A percentile compares a stretch with the other conserved stretches of the same genome.
These are phyloP conservation scores for Herpetomonas tarakana DNA, from an alignment of 208 protist genomes.

Conservation along the genomic window DNA sequence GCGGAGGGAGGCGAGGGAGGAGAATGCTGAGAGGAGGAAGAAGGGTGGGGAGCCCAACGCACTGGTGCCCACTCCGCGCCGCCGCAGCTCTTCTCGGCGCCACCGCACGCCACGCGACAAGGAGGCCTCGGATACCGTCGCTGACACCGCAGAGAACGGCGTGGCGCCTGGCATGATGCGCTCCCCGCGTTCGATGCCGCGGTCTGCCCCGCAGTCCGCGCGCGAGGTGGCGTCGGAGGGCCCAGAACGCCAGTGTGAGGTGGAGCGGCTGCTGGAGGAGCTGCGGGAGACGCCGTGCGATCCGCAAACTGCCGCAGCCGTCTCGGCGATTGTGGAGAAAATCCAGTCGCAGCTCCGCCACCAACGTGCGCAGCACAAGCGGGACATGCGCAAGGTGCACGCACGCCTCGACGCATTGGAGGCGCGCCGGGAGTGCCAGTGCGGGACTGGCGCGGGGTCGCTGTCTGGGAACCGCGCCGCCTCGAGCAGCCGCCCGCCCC, in stretches of 20 bases:
- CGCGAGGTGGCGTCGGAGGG: neutral
- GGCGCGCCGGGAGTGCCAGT: slow-evolving; percentile 38
- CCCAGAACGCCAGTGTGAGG: slow-evolving; percentile 14
- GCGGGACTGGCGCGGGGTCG: slow-evolving; percentile 4
- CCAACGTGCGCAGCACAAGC: slow-evolving; percentile 23
- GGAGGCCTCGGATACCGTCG: neutral
- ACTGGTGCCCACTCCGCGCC: neutral
- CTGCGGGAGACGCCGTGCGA: slow-evolving; percentile 28
- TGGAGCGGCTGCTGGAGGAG: slow-evolving; percentile 24
- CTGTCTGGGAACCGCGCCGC: neutral
- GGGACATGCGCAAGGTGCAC: slow-evolving; percentile 24
- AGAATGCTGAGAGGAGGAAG: too few relatives aligned
- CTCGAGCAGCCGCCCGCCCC: neutral
- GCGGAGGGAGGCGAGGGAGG: too few relatives aligned
- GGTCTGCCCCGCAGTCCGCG: neutral
- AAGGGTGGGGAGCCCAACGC: too few relatives aligned
- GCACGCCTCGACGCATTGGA: slow-evolving; percentile 58
- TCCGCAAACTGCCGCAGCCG: slow-evolving; percentile 15
- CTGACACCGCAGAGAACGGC: neutral
- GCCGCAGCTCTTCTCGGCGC: neutral
- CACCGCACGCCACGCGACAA: neutral
- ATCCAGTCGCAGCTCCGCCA: slow-evolving; percentile 29
- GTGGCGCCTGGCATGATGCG: neutral
- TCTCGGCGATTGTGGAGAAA: slow-evolving; percentile 32
- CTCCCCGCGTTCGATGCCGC: neutral